Evolutionary conservation across 495 filamentous ascomycete species (phyloP).

Genomic region (Haplographium delicatum): DNA sequence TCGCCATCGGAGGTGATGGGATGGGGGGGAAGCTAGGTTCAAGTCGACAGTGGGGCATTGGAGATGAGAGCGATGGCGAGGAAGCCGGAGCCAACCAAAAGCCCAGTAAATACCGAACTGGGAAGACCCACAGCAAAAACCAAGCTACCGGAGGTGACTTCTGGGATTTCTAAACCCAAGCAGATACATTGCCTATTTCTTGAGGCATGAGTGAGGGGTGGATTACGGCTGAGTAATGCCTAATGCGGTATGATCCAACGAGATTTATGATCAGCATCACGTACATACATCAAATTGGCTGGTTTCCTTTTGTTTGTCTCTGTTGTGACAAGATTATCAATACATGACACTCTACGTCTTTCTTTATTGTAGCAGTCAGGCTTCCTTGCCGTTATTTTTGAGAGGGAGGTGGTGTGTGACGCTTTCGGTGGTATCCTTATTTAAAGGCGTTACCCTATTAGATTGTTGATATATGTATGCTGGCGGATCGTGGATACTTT

Average conservation of each 20-base stretch:
- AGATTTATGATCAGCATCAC: constrained; percentile 1
- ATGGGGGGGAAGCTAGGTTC: constrained; percentile 66
- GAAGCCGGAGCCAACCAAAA: constrained; percentile 14
- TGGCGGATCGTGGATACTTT: too few species aligned
- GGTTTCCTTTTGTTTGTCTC: neutral
- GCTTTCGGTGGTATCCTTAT: too few species aligned
- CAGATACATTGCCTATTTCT: neutral
- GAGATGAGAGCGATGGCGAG: constrained; percentile 48
- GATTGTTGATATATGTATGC: too few species aligned
- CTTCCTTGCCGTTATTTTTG: neutral
- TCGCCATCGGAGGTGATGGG: constrained; percentile 53
- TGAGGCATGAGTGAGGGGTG: neutral
- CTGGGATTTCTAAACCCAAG: constrained; percentile 23
- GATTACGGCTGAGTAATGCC: constrained; percentile 11
- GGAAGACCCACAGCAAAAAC: constrained; percentile 15
- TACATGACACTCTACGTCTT: constrained; percentile 3
- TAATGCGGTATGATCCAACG: constrained; percentile 16
- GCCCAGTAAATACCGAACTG: constrained; percentile 17
- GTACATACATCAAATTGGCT: neutral
- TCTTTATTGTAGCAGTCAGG: constrained; percentile 1
- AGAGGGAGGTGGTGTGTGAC: neutral
- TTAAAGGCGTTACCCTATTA: too few species aligned
- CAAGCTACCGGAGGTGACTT: constrained; percentile 18
- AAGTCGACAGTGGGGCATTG: constrained; percentile 55
- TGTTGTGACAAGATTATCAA: constrained; percentile 1